Conservation (phyloP, 2,329 filamentous ascomycete species). For the Calonectria pauciramosa region DNA sequence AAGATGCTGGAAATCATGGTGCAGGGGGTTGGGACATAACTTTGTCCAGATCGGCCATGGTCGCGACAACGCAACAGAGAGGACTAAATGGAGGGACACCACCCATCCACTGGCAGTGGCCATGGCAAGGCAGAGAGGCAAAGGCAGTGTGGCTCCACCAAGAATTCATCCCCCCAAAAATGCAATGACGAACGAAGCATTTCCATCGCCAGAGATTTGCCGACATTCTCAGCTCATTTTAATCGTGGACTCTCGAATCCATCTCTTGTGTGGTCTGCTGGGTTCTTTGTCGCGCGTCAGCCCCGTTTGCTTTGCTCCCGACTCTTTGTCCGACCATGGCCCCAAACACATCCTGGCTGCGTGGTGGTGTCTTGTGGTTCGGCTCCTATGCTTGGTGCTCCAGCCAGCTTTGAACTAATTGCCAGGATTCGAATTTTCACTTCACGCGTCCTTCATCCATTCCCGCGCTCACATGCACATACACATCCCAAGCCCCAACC, state of each 20-base stretch:
- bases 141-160: conserved; percentile 40
- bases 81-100: conserved; percentile 43
- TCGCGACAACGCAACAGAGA: conserved; percentile 38
- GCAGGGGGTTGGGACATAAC: conserved; percentile 43
- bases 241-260: conserved; percentile 31
- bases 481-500: conserved; percentile 4
- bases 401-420: conserved; percentile 19
- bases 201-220: conserved; percentile 30
- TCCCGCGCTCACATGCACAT: neutral
- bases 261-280: conserved; percentile 23
- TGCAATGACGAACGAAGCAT: conserved; percentile 36
- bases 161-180: conserved; percentile 34
- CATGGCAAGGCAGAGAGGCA: conserved; percentile 23
- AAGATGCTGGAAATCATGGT: conserved; percentile 33
- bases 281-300: conserved; percentile 36
- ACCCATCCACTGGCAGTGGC: conserved; percentile 27
- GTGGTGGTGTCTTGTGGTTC: conserved; percentile 8
- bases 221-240: conserved; percentile 39
- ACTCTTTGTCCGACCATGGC: conserved; percentile 43
- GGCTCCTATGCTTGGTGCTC: conserved; percentile 27
- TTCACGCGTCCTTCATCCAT: conserved; percentile 11
- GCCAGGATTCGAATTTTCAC: conserved; percentile 7
- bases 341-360: conserved; percentile 18
- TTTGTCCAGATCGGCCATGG: conserved; percentile 35
- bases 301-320: conserved; percentile 21